A percentile compares a stretch with the other conserved stretches of the same genome.
These are phyloP conservation scores for Solanum bulbocastanum DNA, from an alignment of 257 asterid species.

Conservation along the genomic window DNA sequence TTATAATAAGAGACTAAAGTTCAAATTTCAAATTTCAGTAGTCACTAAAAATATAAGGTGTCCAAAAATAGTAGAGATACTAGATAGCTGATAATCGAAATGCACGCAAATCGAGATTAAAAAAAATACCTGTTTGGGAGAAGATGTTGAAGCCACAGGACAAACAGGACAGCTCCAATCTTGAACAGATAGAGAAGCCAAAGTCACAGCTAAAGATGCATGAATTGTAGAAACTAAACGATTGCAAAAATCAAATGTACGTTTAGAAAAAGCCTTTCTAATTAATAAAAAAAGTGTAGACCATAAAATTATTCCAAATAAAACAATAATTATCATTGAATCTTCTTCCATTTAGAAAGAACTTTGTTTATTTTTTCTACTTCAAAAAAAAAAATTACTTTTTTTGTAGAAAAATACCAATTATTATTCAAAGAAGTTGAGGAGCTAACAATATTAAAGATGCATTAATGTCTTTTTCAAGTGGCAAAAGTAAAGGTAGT, in stretches of 20 bases:
- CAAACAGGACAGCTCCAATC: slow-evolving; percentile 60
- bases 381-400: background rate
- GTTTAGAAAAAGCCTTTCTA: slow-evolving; percentile 18
- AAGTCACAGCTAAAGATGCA: slow-evolving; percentile 31
- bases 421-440: background rate
- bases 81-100: background rate
- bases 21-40: background rate
- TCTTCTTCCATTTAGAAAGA: slow-evolving; percentile 39
- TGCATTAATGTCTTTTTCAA: background rate
- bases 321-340: slow-evolving; percentile 12
- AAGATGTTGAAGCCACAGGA: slow-evolving; percentile 47
- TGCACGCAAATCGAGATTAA: background rate
- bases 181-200: slow-evolving; percentile 45
- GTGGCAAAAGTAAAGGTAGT: background rate
- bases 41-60: background rate
- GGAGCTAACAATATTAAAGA: background rate
- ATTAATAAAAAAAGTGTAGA: slow-evolving; percentile 20
- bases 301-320: slow-evolving; percentile 38
- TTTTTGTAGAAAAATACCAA: background rate
- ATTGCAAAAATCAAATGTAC: slow-evolving; percentile 58
- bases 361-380: background rate
- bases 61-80: background rate
- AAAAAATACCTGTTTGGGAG: slow-evolving; percentile 36
- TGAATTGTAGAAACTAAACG: slow-evolving; percentile 49
- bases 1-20: background rate